These are phyloP conservation scores for Exophiala calicioides DNA, from an alignment of 2,329 filamentous ascomycete species.

Conservation along the genomic window DNA sequence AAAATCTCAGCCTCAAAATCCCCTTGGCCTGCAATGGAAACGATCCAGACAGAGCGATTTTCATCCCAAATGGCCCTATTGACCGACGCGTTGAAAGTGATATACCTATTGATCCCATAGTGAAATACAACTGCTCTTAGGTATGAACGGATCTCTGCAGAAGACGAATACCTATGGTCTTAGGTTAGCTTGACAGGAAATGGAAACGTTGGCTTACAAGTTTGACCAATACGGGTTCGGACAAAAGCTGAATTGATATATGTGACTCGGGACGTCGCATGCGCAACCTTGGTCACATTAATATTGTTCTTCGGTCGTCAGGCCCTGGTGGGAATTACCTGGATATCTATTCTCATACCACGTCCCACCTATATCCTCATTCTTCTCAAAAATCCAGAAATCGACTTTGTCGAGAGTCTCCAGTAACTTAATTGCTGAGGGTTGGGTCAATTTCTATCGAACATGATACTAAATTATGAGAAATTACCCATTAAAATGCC, in stretches of 20 bases:
- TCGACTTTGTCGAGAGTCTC: not conserved
- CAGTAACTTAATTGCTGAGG: not conserved
- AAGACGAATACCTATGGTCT: not conserved
- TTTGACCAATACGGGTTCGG: slow-evolving; percentile 8
- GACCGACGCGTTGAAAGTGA: not conserved
- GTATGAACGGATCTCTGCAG: not conserved
- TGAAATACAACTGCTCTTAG: not conserved
- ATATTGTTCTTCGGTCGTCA: not conserved
- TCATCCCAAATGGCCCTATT: not conserved
- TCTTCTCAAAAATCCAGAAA: slow-evolving; percentile 44
- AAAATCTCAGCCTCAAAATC: slow-evolving; percentile 28
- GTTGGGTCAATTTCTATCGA: not conserved
- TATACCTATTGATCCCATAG: not conserved
- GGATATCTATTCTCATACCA: slow-evolving; percentile 45
- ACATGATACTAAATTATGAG: not conserved
- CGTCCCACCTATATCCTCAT: slow-evolving; percentile 42
- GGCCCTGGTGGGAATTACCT: slow-evolving; percentile 25
- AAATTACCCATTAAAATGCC: not conserved
- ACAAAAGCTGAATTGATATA: slow-evolving; percentile 7
- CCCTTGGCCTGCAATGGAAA: not conserved
- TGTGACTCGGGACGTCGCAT: slow-evolving; percentile 8
- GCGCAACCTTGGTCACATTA: not conserved
- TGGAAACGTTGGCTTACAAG: not conserved
- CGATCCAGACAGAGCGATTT: not conserved
- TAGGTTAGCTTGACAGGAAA: not conserved